Evolutionary conservation across 768 basidiomycete genomes (phyloP).

Genomic region (Leccinum subgranulosum): DNA sequence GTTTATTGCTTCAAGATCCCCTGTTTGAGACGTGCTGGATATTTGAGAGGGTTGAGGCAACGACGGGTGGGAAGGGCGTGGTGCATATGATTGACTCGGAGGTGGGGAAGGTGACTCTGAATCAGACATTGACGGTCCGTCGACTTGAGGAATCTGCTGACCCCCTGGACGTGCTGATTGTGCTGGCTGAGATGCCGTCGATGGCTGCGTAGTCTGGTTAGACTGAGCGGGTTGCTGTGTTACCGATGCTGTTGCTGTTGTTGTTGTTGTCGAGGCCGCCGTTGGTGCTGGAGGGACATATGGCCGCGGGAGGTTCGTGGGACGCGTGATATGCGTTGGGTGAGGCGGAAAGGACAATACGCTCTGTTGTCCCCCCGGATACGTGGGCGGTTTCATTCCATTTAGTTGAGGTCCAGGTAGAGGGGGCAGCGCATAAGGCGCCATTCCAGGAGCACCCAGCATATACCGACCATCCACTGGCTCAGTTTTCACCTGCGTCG

Average conservation of each 20-base stretch:
- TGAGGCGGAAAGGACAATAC: slow-evolving; percentile 51
- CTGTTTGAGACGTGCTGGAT: slow-evolving; percentile 35
- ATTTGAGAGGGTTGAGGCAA: slow-evolving; percentile 58
- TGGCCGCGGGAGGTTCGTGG: slow-evolving; percentile 18
- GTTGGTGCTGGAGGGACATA: slow-evolving; percentile 19
- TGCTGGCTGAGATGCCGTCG: slow-evolving; percentile 14
- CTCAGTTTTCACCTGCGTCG: slow-evolving; percentile 67
- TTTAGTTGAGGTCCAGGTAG: slow-evolving; percentile 66
- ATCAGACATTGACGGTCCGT: slow-evolving; percentile 68
- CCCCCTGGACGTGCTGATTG: slow-evolving; percentile 19
- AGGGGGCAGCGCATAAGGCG: slow-evolving; percentile 54
- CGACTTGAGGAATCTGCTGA: slow-evolving; percentile 68
- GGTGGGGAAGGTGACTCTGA: slow-evolving; percentile 72
- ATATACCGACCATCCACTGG: slow-evolving; percentile 70
- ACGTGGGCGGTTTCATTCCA: slow-evolving; percentile 46
- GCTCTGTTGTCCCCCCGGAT: slow-evolving; percentile 58
- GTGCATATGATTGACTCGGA: slow-evolving; percentile 58
- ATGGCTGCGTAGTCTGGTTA: slow-evolving; percentile 12
- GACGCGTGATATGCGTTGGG: slow-evolving; percentile 27
- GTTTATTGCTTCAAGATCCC: slow-evolving; percentile 82
- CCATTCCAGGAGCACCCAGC: slow-evolving; percentile 41
- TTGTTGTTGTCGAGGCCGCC: slow-evolving; percentile 14
- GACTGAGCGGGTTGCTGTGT: slow-evolving; percentile 17
- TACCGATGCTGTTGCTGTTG: background rate
- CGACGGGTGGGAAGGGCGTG: slow-evolving; percentile 70